Evolutionary conservation across 2,329 filamentous ascomycete species (phyloP).

Genomic region (Sporothrix curviconia): DNA sequence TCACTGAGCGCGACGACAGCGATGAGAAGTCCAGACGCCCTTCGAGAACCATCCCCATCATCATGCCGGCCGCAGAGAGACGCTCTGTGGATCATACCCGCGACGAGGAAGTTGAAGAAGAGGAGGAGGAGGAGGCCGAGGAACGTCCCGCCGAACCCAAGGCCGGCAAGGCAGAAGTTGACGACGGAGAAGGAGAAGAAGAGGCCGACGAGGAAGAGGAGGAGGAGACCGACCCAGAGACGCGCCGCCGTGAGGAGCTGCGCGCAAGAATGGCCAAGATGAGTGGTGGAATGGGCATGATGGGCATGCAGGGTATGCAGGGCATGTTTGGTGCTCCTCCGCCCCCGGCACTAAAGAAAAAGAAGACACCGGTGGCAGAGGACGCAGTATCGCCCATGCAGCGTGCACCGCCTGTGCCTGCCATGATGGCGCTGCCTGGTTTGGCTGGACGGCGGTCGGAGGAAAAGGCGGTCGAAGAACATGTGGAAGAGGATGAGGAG

Average conservation of each 20-base stretch:
- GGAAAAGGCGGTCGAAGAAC: slow-evolving; percentile 27
- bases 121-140: slow-evolving; percentile 4
- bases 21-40: slow-evolving; percentile 49
- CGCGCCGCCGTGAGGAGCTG: slow-evolving; percentile 77
- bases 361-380: slow-evolving; percentile 40
- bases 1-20: slow-evolving; percentile 67
- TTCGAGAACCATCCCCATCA: slow-evolving; percentile 8
- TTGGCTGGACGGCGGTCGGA: slow-evolving; percentile 54
- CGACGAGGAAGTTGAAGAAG: slow-evolving; percentile 5
- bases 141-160: not conserved
- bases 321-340: slow-evolving; percentile 75
- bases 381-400: slow-evolving; percentile 38
- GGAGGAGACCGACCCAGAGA: slow-evolving; percentile 81
- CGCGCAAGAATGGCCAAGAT: slow-evolving; percentile 97
- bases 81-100: slow-evolving; percentile 3
- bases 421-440: slow-evolving; percentile 63
- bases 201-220: slow-evolving; percentile 70
- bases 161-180: not conserved
- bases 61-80: slow-evolving; percentile 8
- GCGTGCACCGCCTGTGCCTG: slow-evolving; percentile 49
- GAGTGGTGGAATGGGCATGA: slow-evolving; percentile 95
- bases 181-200: slow-evolving; percentile 31
- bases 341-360: slow-evolving; percentile 49
- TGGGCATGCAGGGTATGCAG: slow-evolving; percentile 74
- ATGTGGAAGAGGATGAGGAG: slow-evolving; percentile 28